Evolutionary conservation across 306 rosid genomes (phyloP), one percentile per base, ranked within the genome.

Genomic region (Vigna angularis): DNA sequence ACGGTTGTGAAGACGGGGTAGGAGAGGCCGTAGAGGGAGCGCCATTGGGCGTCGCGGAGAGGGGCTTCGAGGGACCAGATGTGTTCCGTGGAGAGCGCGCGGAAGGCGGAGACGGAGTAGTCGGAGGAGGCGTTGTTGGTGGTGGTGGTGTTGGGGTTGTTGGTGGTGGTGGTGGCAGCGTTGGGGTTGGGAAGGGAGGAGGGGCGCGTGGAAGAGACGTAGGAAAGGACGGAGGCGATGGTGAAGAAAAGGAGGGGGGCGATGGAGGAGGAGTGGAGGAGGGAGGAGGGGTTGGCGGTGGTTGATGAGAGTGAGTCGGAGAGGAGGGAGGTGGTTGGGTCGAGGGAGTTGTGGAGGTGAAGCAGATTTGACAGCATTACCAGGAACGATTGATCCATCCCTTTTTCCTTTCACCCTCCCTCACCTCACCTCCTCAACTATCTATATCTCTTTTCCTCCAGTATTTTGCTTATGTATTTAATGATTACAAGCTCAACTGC

Each of bases 231-330:
- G 40, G 97, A 92, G 47, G 98, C 93, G 74, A 92, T 90, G 82
- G 98, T 89, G 90, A 94, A 94, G 89, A 94, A 93, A 77, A 94
- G 94, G 70, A 94, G 96, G 4, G 96, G 98, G 13, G 98, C 97
- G 61, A 96, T 83, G 67, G 93, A 88, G 86, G 97, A 94, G 28
- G 97, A 87, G 74, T 89, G 50, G 85, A 90, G 93, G 71, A 90
- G 91, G 59, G 93, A 87, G 18, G 93, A 49, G 6, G 97, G 80
- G 79, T 87, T 9, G 58, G 87, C 16, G 22, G 84, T 5, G 53
- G 83, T 71, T n/a, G 94, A 76, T 10, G 97, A 90, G 79, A 87
- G 77, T 4, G 89, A 58, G 77, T 89, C 89, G 16, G 94, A 84
- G 79, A 86, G 80, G 47, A 88, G 86, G 40, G 92, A 85, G 77